Evolutionary conservation across 371 early-diverging fungal species (phyloP), one percentile per base, ranked within the genome.

Genomic region (Chytridiales sp.): DNA sequence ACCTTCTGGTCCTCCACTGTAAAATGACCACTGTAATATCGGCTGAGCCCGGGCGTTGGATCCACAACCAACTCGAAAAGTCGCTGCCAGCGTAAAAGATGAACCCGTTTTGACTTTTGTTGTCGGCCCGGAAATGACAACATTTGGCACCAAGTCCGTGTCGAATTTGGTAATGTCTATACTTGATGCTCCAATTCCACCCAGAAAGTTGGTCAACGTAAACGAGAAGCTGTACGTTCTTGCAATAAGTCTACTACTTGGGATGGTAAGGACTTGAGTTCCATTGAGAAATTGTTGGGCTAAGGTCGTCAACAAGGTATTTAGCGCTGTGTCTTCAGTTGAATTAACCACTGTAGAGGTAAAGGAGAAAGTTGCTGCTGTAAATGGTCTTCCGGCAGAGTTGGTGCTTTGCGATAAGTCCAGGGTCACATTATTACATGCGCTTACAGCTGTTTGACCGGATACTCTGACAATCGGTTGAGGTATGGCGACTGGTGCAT

Each of bases 1-100:
- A 2, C 36, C 52, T 2, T 17, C 13, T 2, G 52, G 52, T n/a
- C n/a, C n/a, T 1, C 52, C 52, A n/a, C 19, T 2, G 36, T 35
- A 35, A 52, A 35, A 52, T 15, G 52, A 52, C 52, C 52, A 52
- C 26, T 52, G 52, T 21, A 52, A 36, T 21, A 39, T 17, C 1
- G 52, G 52, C 6, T 8, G 1, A 26, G 24, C 13, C 0, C 1
- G 13, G 0, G 21, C 38, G 5, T 35, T 39, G 5, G 9, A n/a
- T 22, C 52, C 52, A 26, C 52, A 52, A 26, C 17, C 6, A 8
- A 8, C 11, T 38, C 39, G 15, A 35, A 52, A 32, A 15, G 39
- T 39, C 15, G 52, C 38, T 30, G 34, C 26, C 1, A 52, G 36
- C 22, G 9, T 52, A 26, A 52, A 38, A 3, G 34, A 19, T 32